Percentiles rank a stretch among this genome's conserved stretches.
Evolutionary conservation across 768 basidiomycete species (phyloP).

Genomic region (Tulasnella sp.): DNA sequence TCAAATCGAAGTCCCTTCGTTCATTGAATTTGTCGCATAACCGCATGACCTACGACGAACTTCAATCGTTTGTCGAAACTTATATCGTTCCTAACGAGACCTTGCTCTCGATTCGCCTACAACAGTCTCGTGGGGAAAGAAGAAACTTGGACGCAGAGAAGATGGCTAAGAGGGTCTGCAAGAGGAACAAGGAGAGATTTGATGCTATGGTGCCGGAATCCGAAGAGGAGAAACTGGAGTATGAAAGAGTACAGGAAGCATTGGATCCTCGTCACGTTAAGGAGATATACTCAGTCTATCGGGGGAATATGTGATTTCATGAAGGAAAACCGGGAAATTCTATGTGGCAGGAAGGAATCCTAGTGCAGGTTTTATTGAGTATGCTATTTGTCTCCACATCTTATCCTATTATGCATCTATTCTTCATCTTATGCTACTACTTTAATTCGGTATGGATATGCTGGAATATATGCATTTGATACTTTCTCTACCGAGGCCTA

Average conservation of each 20-base stretch:
- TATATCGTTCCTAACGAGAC: slow-evolving; percentile 6
- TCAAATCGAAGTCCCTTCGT: neutral
- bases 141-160: slow-evolving; percentile 15
- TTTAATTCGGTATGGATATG: no score
- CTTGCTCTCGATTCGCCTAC: slow-evolving; percentile 2
- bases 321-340: no score
- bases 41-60: slow-evolving; percentile 6
- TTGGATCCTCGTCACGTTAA: slow-evolving; percentile 15
- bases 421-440: no score
- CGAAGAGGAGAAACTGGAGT: neutral
- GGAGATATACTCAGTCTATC: slow-evolving; percentile 17
- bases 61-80: slow-evolving; percentile 1
- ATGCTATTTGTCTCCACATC: no score
- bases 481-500: no score
- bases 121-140: slow-evolving; percentile 4
- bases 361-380: no score
- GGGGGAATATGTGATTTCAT: slow-evolving; percentile 16
- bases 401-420: no score
- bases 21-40: slow-evolving; percentile 10
- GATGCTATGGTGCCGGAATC: neutral
- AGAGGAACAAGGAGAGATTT: slow-evolving; percentile 1
- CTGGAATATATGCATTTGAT: no score
- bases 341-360: no score
- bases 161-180: slow-evolving; percentile 7
- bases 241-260: slow-evolving; percentile 12